phyloP scores from a whole-genome alignment of 2,329 filamentous ascomycete species.

The Phyllosticta paracitricarpa region DNA sequence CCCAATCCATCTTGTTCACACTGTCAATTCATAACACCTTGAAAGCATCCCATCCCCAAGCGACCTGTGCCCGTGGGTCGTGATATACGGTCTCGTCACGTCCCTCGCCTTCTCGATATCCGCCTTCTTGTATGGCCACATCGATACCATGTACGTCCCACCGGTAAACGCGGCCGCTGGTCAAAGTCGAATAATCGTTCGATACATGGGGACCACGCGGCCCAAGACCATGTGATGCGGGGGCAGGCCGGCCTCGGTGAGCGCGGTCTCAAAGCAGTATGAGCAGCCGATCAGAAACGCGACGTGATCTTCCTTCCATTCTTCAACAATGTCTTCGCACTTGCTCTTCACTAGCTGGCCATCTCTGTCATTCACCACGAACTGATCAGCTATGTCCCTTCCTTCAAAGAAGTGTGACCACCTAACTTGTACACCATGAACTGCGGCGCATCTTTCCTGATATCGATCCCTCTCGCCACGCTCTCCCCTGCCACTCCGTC shows the following conservation, averaged over 20 bases:
- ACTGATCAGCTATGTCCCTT: background rate
- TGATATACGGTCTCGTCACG: conserved; percentile 45
- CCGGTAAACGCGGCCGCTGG: conserved; percentile 49
- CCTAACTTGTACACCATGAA: conserved; percentile 50
- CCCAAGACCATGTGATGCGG: conserved; percentile 41
- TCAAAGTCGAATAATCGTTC: conserved; percentile 45
- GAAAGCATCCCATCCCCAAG: conserved; percentile 53
- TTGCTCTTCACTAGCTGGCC: conserved; percentile 21
- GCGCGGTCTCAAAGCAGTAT: conserved; percentile 52
- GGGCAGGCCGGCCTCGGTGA: conserved; percentile 40
- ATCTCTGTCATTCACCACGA: background rate
- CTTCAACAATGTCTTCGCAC: conserved; percentile 34
- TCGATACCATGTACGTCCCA: conserved; percentile 50
- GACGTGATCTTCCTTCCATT: conserved; percentile 51
- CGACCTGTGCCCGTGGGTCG: conserved; percentile 56
- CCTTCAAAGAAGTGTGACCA: conserved; percentile 11
- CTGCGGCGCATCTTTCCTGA: conserved; percentile 47
- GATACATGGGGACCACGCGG: conserved; percentile 53
- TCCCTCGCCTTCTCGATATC: conserved; percentile 45
- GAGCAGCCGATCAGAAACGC: conserved; percentile 56
- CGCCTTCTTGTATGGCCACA: conserved; percentile 46
- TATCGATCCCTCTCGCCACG: conserved; percentile 39
- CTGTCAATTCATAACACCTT: conserved; percentile 44
- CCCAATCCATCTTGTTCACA: conserved; percentile 47
- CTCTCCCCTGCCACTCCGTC: conserved; percentile 31